Base-by-base conservation (phyloP, 331 rosid species). In the Dryas integrifolia region DNA sequence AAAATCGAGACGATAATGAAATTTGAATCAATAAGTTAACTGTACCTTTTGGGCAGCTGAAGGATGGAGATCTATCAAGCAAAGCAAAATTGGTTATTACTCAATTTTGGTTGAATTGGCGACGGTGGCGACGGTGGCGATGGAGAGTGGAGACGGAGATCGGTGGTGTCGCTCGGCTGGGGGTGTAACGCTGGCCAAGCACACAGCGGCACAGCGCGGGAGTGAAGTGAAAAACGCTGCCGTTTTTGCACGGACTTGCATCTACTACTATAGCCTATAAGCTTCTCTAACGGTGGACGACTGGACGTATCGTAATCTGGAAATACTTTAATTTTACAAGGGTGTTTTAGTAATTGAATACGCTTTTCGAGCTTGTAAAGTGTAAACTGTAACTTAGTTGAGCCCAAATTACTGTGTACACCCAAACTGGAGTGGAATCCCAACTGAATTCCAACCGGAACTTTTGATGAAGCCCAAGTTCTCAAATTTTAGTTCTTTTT, bases 91-190 rank as follows among this genome's bases (percentile, higher is more conserved):
- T 15, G 26, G 53, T 21, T 63, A 10, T 4, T 24, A 48, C 48
- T 66, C 48, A 72, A 80, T 72, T 72, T 4, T 24, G 35, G 35
- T 2, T 30, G 35, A 30, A 30, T 30, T 30, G 35, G 35, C 35
- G 35, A 30, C 35, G 35, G 35, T 30, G 67, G 46, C 5, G 79
- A 26, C 35, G 35, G 35, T 30, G 67, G 46, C 5, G 79, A 26
- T 46, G 45, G 65, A 69, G 39, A 64, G 70, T 52, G 63, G 67
- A 69, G 47, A 16, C 9, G 74, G 87, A 82, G 86, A 87, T 79
- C 88, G 66, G 74, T 71, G 84, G 74, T 69, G 85, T 40, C 11
- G 61, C 50, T 39, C 40, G 72, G 48, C 49, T 68, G 18, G 41
- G 5, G 11, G 26, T 21, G 14, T 30, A 11, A 3, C 55, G 21